Percentiles rank a stretch among this genome's conserved stretches.
phyloP scores from a whole-genome alignment of 441 rosid species.

The Jatropha podagrica region DNA sequence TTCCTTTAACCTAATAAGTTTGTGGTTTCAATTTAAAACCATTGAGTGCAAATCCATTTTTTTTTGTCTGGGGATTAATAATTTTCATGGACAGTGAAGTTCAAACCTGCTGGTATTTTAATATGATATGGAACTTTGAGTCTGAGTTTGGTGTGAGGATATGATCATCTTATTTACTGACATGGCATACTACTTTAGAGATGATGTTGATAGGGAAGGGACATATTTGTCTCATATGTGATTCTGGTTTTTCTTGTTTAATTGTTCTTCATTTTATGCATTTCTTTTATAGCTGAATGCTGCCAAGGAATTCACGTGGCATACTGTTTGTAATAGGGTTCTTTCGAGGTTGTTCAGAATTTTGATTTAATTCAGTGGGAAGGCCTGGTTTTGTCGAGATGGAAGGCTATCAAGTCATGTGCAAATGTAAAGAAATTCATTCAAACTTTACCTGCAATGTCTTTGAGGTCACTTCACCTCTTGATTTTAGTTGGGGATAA shows the following conservation, averaged over 20 bases:
- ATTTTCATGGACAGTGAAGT: neutral
- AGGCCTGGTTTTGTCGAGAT: neutral
- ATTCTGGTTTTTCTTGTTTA: neutral
- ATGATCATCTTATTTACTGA: neutral
- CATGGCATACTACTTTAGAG: neutral
- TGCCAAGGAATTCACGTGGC: neutral
- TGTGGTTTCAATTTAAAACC: slow-evolving; percentile 1
- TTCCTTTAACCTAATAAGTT: neutral
- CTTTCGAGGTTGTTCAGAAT: neutral
- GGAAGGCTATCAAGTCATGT: neutral
- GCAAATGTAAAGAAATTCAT: neutral
- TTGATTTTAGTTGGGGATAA: neutral
- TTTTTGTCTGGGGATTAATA: neutral
- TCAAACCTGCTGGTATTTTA: neutral
- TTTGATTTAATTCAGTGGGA: neutral
- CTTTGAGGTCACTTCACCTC: neutral
- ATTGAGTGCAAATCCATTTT: neutral
- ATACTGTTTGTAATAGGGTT: neutral
- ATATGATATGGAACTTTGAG: neutral
- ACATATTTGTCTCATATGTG: neutral
- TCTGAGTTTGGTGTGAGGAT: slow-evolving; percentile 1
- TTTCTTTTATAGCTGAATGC: neutral
- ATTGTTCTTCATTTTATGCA: neutral
- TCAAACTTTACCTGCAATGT: neutral
- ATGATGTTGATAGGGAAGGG: neutral